phyloP scores from a whole-genome alignment of 768 basidiomycete species.

The Boletellus ananas region DNA sequence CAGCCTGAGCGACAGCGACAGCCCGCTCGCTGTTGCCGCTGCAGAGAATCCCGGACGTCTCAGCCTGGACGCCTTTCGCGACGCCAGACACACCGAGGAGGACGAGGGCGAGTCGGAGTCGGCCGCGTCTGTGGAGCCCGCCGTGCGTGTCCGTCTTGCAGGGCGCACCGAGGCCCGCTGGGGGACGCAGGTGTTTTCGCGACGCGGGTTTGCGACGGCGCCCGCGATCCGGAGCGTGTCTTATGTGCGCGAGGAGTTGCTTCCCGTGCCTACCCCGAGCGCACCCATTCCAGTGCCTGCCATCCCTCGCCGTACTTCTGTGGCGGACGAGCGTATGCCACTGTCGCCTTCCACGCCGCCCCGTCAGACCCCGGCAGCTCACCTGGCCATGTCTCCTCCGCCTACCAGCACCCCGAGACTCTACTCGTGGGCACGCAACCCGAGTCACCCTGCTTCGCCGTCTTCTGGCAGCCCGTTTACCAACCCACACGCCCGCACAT shows the following conservation, averaged over 20 bases:
- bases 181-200: background rate
- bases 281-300: slow-evolving; percentile 30
- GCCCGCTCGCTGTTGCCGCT: slow-evolving; percentile 48
- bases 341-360: slow-evolving; percentile 32
- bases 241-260: slow-evolving; percentile 6
- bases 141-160: slow-evolving; percentile 24
- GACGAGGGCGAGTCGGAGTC: background rate
- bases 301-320: slow-evolving; percentile 17
- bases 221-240: background rate
- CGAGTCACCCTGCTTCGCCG: slow-evolving; percentile 34
- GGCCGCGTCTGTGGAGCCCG: slow-evolving; percentile 4
- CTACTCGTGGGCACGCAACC: slow-evolving; percentile 48
- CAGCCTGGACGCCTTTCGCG: slow-evolving; percentile 35
- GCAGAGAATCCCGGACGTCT: slow-evolving; percentile 41
- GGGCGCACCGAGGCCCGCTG: slow-evolving; percentile 5
- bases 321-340: slow-evolving; percentile 17
- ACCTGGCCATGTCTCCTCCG: slow-evolving; percentile 47
- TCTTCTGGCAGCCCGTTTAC: slow-evolving; percentile 46
- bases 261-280: slow-evolving; percentile 22
- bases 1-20: slow-evolving; percentile 44
- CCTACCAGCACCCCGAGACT: slow-evolving; percentile 54
- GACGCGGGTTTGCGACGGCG: slow-evolving; percentile 3
- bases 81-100: slow-evolving; percentile 22
- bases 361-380: slow-evolving; percentile 21
- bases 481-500: slow-evolving; percentile 56